Conservation (phyloP, 441 rosid genomes). For the Breynia disticha region DNA sequence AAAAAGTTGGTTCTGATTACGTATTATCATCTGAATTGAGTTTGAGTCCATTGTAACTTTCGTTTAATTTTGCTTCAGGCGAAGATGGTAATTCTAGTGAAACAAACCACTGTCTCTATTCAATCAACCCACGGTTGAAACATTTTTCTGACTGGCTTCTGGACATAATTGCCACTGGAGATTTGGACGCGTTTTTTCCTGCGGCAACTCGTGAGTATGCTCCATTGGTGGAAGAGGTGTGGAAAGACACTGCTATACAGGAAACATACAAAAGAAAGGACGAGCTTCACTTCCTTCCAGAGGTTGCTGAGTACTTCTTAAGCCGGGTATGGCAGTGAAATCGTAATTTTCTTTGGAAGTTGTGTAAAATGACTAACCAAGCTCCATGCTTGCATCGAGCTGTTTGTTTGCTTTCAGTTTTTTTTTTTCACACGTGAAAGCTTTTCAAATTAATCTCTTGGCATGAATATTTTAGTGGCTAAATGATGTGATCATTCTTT, state of each 20-base stretch:
- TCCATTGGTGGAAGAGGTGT: conserved; percentile 93
- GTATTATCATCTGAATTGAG: too few species aligned
- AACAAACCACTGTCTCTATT: conserved; percentile 47
- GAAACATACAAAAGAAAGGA: conserved; percentile 78
- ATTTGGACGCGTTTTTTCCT: conserved; percentile 95
- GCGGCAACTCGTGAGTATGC: conserved; percentile 99
- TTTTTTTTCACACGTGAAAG: neutral
- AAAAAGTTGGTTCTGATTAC: neutral
- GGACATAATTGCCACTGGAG: conserved; percentile 97
- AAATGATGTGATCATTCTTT: conserved; percentile 7
- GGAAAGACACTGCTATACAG: conserved; percentile 97
- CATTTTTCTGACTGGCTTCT: conserved; percentile 98
- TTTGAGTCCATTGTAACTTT: neutral
- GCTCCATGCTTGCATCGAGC: neutral
- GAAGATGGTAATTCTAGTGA: conserved; percentile 36
- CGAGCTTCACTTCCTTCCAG: conserved; percentile 96
- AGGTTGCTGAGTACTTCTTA: conserved; percentile 87
- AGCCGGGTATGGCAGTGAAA: conserved; percentile 54
- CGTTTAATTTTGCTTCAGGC: conserved; percentile 31
- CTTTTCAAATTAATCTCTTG: neutral
- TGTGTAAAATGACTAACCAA: neutral
- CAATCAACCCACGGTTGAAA: conserved; percentile 87
- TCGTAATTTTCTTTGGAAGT: neutral
- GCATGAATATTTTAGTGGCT: conserved; percentile 5
- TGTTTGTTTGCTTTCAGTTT: neutral